Evolutionary conservation across 306 rosid genomes (phyloP).

Genomic region (Arachis hypogaea): DNA sequence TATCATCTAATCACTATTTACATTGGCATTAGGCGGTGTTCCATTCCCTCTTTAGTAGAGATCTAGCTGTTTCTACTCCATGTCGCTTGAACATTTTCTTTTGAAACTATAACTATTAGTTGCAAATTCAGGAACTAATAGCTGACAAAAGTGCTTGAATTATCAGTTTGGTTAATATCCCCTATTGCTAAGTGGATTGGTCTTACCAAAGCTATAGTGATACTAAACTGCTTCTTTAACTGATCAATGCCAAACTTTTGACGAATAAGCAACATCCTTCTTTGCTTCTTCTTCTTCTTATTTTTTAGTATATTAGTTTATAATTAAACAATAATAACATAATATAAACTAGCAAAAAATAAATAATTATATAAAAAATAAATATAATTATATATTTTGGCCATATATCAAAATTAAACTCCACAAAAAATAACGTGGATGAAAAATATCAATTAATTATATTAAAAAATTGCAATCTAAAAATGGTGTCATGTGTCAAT

Average conservation of each 20-base stretch:
- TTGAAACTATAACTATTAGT: background rate
- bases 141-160: background rate
- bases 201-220: background rate
- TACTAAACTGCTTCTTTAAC: slow-evolving; percentile 10
- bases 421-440: too few species aligned
- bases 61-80: background rate
- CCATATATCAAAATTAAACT: too few species aligned
- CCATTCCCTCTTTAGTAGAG: background rate
- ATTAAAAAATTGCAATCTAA: background rate
- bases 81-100: background rate
- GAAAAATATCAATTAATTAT: too few species aligned
- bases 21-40: background rate
- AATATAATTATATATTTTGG: too few species aligned
- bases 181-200: background rate
- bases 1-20: background rate
- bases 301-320: too few species aligned
- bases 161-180: background rate
- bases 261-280: background rate
- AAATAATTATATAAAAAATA: too few species aligned
- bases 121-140: background rate
- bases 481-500: background rate
- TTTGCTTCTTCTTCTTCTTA: too few species aligned
- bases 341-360: too few species aligned
- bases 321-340: too few species aligned
- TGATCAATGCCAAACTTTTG: slow-evolving; percentile 11